Evolutionary conservation across 305 asterid genomes (phyloP).

Genomic region (Caryopteris hybrid): DNA sequence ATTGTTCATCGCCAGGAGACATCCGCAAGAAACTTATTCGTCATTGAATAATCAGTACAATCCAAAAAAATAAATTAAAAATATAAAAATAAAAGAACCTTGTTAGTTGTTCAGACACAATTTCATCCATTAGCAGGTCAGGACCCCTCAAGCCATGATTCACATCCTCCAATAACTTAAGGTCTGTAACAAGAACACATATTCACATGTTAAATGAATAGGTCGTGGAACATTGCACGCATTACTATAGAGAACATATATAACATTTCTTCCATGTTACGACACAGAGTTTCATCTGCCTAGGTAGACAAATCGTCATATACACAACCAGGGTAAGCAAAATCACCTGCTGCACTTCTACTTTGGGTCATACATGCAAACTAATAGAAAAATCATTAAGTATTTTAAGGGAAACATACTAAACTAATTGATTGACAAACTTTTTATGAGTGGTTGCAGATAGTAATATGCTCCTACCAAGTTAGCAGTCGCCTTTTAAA

Average conservation of each 20-base stretch:
- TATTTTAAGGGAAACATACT: neutral
- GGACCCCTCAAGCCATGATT: slow-evolving; percentile 25
- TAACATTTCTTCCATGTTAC: neutral
- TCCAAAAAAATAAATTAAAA: neutral
- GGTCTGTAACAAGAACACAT: slow-evolving; percentile 21
- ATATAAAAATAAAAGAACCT: slow-evolving; percentile 41
- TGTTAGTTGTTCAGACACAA: slow-evolving; percentile 92
- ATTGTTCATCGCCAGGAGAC: neutral
- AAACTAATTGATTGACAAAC: neutral
- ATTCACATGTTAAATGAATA: neutral
- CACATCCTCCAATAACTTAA: slow-evolving; percentile 21
- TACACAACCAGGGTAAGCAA: neutral
- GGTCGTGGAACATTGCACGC: neutral
- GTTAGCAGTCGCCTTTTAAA: neutral
- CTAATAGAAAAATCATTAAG: neutral
- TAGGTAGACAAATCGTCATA: neutral
- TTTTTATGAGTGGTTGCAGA: neutral
- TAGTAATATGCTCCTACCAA: neutral
- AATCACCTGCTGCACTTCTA: slow-evolving; percentile 6
- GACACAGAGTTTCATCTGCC: slow-evolving; percentile 6
- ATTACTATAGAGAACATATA: neutral
- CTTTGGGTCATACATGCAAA: neutral
- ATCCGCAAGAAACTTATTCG: neutral
- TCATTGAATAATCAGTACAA: neutral
- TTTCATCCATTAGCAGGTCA: slow-evolving; percentile 74